phyloP scores from a whole-genome alignment of 371 early-diverging fungal species.

The Mortierella sp. region DNA sequence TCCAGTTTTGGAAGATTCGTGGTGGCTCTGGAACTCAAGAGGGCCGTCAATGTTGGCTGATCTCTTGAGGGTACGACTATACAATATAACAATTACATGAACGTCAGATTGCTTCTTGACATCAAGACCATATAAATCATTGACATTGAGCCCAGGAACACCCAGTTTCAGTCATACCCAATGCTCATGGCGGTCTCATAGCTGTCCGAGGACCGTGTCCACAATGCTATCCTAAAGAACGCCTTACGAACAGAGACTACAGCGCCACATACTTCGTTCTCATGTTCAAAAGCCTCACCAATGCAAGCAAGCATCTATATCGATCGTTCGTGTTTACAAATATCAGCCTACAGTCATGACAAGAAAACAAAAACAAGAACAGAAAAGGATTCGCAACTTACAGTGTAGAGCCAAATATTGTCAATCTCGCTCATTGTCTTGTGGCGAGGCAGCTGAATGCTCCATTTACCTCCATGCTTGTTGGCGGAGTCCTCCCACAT shows the following conservation, averaged over 20 bases:
- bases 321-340: neutral
- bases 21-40: slow-evolving; percentile 51
- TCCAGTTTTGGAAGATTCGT: slow-evolving; percentile 37
- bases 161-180: slow-evolving; percentile 65
- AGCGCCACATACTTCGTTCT: slow-evolving; percentile 91
- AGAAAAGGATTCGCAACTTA: slow-evolving; percentile 52
- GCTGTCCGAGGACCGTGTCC: slow-evolving; percentile 87
- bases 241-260: slow-evolving; percentile 89
- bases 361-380: neutral
- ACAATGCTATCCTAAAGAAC: slow-evolving; percentile 88
- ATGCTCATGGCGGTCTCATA: slow-evolving; percentile 71
- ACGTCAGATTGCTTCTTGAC: neutral
- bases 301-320: slow-evolving; percentile 87
- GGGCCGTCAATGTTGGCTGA: slow-evolving; percentile 39
- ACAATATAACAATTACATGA: neutral
- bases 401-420: slow-evolving; percentile 88
- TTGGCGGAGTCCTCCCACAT: slow-evolving; percentile 99
- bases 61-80: slow-evolving; percentile 49
- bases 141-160: neutral
- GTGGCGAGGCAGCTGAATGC: slow-evolving; percentile 82
- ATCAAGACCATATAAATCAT: neutral
- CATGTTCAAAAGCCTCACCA: slow-evolving; percentile 89
- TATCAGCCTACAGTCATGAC: slow-evolving; percentile 11
- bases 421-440: slow-evolving; percentile 84
- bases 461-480: slow-evolving; percentile 97